phyloP scores from a whole-genome alignment of 73 alveolate genomes.

The Paramecium caudatum region DNA sequence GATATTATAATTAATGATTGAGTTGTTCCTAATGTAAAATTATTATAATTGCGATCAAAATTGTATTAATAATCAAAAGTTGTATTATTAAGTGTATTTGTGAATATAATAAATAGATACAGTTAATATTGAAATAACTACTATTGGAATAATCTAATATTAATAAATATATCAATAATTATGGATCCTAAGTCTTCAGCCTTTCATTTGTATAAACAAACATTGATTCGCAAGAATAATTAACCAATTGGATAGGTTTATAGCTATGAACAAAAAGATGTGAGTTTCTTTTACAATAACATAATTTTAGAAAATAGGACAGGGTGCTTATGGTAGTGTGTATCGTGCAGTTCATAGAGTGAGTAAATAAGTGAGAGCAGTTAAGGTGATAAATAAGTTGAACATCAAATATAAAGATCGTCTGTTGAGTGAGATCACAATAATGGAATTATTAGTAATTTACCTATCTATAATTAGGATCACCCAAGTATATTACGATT shows the following conservation, averaged over 20 bases:
- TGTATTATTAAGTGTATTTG: too few species aligned
- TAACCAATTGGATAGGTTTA: background rate
- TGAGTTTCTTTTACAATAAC: background rate
- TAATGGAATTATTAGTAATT: conserved; percentile 37
- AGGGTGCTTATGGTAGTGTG: conserved; percentile 48
- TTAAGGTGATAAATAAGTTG: conserved; percentile 44
- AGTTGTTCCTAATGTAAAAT: too few species aligned
- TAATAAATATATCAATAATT: background rate
- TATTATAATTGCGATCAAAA: too few species aligned
- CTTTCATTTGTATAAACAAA: conserved; percentile 29
- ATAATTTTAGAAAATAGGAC: conserved; percentile 50
- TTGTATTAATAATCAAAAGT: too few species aligned
- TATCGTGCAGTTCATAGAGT: conserved; percentile 43
- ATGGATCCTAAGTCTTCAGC: conserved; percentile 55
- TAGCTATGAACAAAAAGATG: conserved; percentile 47
- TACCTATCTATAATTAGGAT: conserved; percentile 6
- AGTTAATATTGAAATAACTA: background rate
- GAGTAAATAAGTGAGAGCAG: conserved; percentile 57
- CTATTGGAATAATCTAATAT: conserved; percentile 8
- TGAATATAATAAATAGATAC: background rate
- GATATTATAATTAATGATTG: background rate
- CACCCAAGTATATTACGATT: conserved; percentile 54
- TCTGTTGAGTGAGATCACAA: conserved; percentile 51
- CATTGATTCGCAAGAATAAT: background rate
- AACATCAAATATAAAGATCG: conserved; percentile 50